Percentiles rank a stretch among this genome's conserved stretches.
Conservation (phyloP, 163 green algal genomes). For the Chlamydomonas reinhardtii region DNA sequence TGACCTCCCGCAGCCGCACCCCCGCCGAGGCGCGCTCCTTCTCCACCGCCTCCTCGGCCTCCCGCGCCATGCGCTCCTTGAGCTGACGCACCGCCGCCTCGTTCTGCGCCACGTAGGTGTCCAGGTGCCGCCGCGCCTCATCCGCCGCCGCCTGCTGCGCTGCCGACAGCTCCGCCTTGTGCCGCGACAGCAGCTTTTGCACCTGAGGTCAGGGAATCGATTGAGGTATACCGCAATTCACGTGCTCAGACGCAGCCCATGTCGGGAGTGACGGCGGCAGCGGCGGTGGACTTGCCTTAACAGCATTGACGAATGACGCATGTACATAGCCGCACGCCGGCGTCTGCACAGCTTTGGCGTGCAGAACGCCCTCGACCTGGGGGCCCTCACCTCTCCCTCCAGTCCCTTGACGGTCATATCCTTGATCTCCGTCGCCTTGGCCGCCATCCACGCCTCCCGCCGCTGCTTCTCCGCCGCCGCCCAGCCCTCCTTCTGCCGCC, state of each 20-base stretch:
- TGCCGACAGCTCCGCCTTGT: constrained; percentile 74
- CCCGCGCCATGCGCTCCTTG: constrained; percentile 64
- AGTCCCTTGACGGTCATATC: constrained; percentile 84
- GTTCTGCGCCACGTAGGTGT: constrained; percentile 49
- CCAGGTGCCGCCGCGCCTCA: constrained; percentile 58
- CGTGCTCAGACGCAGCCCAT: no score
- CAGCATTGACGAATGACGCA: no score
- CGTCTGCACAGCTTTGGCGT: no score
- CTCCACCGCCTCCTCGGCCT: constrained; percentile 75
- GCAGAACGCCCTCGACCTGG: no score
- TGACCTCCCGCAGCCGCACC: constrained; percentile 66
- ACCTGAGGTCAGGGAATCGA: constrained; percentile 42
- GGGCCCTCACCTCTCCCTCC: constrained; percentile 71
- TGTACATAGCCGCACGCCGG: no score
- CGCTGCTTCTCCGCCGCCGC: constrained; percentile 67
- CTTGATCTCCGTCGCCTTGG: constrained; percentile 84
- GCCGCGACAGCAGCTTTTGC: constrained; percentile 75
- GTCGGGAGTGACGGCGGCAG: no score
- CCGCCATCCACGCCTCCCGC: constrained; percentile 76
- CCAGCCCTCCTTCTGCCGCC: constrained; percentile 79
- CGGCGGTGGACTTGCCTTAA: no score
- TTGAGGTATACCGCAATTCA: no score
- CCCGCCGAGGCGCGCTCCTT: constrained; percentile 63
- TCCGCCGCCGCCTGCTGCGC: constrained; percentile 58
- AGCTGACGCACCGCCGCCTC: constrained; percentile 52